phyloP scores from a whole-genome alignment of 768 basidiomycete species.

The Pulveroboletus sp. region DNA sequence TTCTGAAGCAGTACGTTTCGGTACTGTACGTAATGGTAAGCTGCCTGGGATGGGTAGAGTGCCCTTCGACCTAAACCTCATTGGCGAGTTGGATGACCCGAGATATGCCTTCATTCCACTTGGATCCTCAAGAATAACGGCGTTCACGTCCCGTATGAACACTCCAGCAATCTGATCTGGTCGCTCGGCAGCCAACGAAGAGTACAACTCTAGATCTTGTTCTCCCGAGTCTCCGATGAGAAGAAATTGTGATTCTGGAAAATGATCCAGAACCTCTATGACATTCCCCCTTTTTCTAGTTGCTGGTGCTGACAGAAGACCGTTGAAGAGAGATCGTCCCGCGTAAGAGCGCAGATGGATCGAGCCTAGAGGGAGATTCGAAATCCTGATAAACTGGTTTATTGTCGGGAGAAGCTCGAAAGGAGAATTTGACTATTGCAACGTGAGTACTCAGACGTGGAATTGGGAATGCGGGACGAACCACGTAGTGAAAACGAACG shows the following conservation, averaged over 20 bases:
- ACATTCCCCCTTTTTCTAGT: constrained; percentile 79
- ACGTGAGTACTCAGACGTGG: constrained; percentile 1
- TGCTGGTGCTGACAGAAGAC: constrained; percentile 77
- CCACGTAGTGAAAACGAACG: constrained; percentile 84
- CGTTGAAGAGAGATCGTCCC: constrained; percentile 76
- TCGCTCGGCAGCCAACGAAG: constrained; percentile 63
- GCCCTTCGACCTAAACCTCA: constrained; percentile 4
- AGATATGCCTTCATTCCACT: constrained; percentile 39
- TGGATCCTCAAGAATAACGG: constrained; percentile 51
- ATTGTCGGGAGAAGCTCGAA: constrained; percentile 79
- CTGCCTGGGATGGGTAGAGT: constrained; percentile 3
- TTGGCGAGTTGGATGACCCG: constrained; percentile 2
- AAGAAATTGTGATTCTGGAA: constrained; percentile 71
- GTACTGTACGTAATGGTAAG: not conserved
- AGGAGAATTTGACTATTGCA: constrained; percentile 77
- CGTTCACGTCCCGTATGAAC: constrained; percentile 74
- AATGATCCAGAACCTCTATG: constrained; percentile 69
- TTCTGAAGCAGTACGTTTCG: constrained; percentile 21
- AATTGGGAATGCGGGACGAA: constrained; percentile 36
- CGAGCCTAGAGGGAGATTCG: constrained; percentile 69
- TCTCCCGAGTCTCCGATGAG: constrained; percentile 92
- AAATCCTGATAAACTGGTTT: constrained; percentile 65
- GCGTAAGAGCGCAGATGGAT: constrained; percentile 82
- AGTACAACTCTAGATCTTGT: constrained; percentile 91
- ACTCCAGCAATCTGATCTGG: constrained; percentile 70